Percentiles rank a stretch among this genome's conserved stretches.
Conservation (phyloP, 176 grass and related monocot genomes). For the Eragrostis curvula region DNA sequence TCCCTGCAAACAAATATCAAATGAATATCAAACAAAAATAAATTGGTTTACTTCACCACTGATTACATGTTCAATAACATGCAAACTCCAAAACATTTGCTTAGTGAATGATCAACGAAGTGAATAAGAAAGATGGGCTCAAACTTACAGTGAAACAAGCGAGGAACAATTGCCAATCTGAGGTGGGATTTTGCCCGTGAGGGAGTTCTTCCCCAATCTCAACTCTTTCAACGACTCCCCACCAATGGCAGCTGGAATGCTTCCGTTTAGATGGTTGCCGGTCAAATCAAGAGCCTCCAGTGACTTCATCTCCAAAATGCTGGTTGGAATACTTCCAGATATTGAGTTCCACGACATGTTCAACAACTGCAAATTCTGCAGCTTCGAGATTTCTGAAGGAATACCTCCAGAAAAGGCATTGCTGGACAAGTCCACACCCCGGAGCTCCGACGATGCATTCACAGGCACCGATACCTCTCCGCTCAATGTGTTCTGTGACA, state of each 20-base stretch:
- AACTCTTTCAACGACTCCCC: slow-evolving; percentile 70
- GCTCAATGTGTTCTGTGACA: slow-evolving; percentile 79
- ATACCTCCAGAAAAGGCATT: slow-evolving; percentile 90
- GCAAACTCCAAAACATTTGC: slow-evolving; percentile 11
- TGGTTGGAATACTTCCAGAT: slow-evolving; percentile 60
- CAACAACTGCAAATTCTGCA: slow-evolving; percentile 61
- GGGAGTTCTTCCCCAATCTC: slow-evolving; percentile 71
- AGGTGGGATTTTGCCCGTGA: slow-evolving; percentile 72
- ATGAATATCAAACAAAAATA: neutral
- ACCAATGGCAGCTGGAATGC: slow-evolving; percentile 61
- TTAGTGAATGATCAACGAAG: neutral
- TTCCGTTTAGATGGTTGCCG: slow-evolving; percentile 65
- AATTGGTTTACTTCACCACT: neutral
- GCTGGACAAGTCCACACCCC: slow-evolving; percentile 75
- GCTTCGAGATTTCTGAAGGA: slow-evolving; percentile 57
- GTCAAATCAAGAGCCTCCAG: slow-evolving; percentile 83
- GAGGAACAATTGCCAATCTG: slow-evolving; percentile 76
- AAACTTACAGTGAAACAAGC: slow-evolving; percentile 78
- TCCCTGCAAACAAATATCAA: slow-evolving; percentile 70
- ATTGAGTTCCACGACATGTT: slow-evolving; percentile 88
- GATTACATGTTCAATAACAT: neutral
- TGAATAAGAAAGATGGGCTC: slow-evolving; percentile 19
- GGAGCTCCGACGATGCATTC: slow-evolving; percentile 56
- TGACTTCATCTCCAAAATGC: slow-evolving; percentile 65
- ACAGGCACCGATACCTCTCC: slow-evolving; percentile 61